Evolutionary conservation across 2,329 filamentous ascomycete genomes (phyloP), one percentile per base, ranked within the genome.

Genomic region (Xylaria sp.): DNA sequence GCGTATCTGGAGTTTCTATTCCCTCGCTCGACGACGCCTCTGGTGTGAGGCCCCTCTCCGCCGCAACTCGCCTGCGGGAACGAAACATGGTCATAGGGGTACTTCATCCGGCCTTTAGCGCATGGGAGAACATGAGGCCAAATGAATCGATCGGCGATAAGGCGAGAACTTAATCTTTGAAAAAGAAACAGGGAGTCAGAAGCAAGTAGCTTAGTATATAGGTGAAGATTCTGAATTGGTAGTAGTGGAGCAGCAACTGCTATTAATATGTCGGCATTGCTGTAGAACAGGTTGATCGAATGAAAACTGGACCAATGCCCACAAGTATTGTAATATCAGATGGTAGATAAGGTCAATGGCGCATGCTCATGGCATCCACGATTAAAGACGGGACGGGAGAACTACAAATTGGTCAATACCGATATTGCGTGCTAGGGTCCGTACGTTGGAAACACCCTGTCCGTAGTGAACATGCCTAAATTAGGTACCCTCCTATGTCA

Each of bases 401-500:
- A 63, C 60, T 66, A 52, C 34, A 41, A 36, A 63, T 62, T 68
- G 53, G 58, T 46, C 39, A 25, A 43, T 30, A 52, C 70, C 46
- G 59, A 72, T 63, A 72, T 63, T 69, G 52, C 28, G 36, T 67
- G 25, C 45, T 46, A 63, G 64, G 53, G 55, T 55, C 53, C 55
- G 64, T 63, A 48, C 43, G 55, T 62, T 68, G 65, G 66, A 69
- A 58, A 71, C 36, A 70, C 60, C 70, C 56, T 64, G 50, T 71
- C 45, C 68, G 66, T 67, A 23, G 64, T 50, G 56, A 64, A 70
- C 66, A 67, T 72, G 74, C 70, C 74, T 74, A 74, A 75, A 75
- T 72, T 69, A 62, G 67, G 60, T 62, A 55, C 56, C 67, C 36
- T 67, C 69, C 57, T 28, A 43, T 28, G 10, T 46, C 25, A 50